Conservation (phyloP, 805 yeast genomes). For the Candida easanensis region DNA sequence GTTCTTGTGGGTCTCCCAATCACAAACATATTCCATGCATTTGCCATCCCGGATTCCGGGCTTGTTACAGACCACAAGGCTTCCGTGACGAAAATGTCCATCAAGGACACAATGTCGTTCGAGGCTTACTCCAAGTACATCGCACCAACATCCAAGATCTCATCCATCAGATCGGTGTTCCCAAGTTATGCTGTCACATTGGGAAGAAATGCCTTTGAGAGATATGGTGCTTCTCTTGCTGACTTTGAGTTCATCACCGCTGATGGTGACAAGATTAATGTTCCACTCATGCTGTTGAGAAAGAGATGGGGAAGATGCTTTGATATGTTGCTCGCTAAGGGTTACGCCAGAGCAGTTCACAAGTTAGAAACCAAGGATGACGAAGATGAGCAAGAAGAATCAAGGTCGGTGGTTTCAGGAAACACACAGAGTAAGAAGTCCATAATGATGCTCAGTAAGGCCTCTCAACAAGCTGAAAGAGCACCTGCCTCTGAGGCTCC, state of each 20-base stretch:
- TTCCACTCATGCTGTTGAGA: conserved; percentile 57
- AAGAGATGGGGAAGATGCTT: conserved; percentile 79
- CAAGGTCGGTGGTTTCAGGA: conserved; percentile 17
- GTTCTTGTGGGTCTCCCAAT: conserved; percentile 54
- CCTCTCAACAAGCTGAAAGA: conserved; percentile 12
- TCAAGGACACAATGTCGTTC: conserved; percentile 35
- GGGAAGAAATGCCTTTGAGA: conserved; percentile 71
- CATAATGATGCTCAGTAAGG: conserved; percentile 23
- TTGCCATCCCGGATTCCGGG: neutral
- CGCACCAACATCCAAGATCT: conserved; percentile 66
- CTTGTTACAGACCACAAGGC: conserved; percentile 21
- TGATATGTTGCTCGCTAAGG: conserved; percentile 56
- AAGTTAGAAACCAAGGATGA: conserved; percentile 28
- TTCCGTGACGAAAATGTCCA: conserved; percentile 4
- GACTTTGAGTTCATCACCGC: conserved; percentile 70
- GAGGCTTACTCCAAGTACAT: conserved; percentile 73
- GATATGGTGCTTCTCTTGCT: conserved; percentile 58
- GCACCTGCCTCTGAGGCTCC: conserved; percentile 39
- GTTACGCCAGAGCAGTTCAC: conserved; percentile 54
- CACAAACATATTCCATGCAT: conserved; percentile 39
- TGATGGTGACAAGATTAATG: conserved; percentile 68
- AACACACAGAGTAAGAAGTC: conserved; percentile 25
- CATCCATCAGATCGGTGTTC: conserved; percentile 65
- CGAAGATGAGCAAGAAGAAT: conserved; percentile 6
- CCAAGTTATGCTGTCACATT: conserved; percentile 77